phyloP scores from a whole-genome alignment of 257 asterid species.

The Parsonsia alboflavescens region DNA sequence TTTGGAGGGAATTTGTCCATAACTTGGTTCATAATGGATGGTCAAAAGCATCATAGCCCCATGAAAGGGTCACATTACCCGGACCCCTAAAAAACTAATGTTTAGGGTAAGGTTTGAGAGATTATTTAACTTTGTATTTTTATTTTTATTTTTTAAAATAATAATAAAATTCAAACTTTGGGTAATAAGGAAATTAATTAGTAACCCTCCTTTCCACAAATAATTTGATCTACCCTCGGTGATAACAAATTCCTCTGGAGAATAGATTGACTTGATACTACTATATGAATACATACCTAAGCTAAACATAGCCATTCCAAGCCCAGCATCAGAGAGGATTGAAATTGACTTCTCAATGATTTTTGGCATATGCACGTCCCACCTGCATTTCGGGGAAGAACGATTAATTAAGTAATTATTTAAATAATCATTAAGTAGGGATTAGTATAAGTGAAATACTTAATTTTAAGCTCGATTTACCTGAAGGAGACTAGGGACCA shows the following conservation, averaged over 20 bases:
- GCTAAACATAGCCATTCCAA: slow-evolving; percentile 99
- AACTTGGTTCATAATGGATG: slow-evolving; percentile 23
- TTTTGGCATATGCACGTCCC: slow-evolving; percentile 83
- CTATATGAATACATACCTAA: slow-evolving; percentile 46
- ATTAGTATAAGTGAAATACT: not conserved
- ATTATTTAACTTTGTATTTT: no score
- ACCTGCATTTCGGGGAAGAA: slow-evolving; percentile 41
- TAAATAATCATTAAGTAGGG: not conserved
- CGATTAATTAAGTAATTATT: not conserved
- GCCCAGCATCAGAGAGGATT: slow-evolving; percentile 90
- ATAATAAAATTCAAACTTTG: no score
- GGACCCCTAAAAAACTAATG: not conserved
- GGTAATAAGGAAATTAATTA: no score
- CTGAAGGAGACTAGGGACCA: slow-evolving; percentile 78
- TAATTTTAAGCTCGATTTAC: slow-evolving; percentile 24
- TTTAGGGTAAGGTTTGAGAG: not conserved
- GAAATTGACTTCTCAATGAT: slow-evolving; percentile 60
- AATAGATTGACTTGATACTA: no score
- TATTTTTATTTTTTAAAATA: no score
- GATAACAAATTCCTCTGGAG: no score
- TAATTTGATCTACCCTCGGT: no score
- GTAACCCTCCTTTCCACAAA: no score
- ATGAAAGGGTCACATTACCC: slow-evolving; percentile 1
- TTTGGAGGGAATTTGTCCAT: slow-evolving; percentile 13
- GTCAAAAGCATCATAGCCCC: slow-evolving; percentile 9